Conservation (phyloP, 352 stramenopile genomes). For the Pythium aristosporum region DNA sequence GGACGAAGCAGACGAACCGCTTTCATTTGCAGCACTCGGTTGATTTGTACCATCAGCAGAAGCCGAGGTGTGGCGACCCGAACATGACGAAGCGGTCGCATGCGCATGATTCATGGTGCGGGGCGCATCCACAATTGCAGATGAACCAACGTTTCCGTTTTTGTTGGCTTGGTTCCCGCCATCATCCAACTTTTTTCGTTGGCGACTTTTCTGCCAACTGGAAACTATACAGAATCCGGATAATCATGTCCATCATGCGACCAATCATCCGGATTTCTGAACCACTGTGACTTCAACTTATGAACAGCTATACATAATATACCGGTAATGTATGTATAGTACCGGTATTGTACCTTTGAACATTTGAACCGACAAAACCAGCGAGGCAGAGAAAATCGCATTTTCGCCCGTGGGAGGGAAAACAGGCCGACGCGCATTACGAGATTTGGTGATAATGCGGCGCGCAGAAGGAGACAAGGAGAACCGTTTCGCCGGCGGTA, state of each 20-base stretch:
- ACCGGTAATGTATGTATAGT: conserved; percentile 17
- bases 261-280: conserved; percentile 12
- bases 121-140: background rate
- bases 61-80: background rate
- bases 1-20: background rate
- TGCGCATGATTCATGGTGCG: conserved; percentile 1
- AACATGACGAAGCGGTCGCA: conserved; percentile 1
- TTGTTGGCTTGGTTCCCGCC: conserved; percentile 3
- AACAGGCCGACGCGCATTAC: conserved; percentile 9
- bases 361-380: conserved; percentile 36
- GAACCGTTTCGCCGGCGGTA: conserved; percentile 32
- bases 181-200: background rate
- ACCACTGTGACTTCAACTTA: background rate
- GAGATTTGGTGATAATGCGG: conserved; percentile 38
- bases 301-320: conserved; percentile 1
- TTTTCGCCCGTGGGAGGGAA: background rate
- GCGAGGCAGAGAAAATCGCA: background rate
- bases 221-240: conserved; percentile 18
- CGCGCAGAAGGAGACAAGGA: conserved; percentile 71
- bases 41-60: background rate
- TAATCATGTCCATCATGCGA: background rate
- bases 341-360: conserved; percentile 21
- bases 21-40: background rate
- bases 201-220: background rate
- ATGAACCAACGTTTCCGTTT: background rate